Evolutionary conservation across 2,329 filamentous ascomycete genomes (phyloP), one percentile per base, ranked within the genome.

Genomic region (Talaromyces sp.): DNA sequence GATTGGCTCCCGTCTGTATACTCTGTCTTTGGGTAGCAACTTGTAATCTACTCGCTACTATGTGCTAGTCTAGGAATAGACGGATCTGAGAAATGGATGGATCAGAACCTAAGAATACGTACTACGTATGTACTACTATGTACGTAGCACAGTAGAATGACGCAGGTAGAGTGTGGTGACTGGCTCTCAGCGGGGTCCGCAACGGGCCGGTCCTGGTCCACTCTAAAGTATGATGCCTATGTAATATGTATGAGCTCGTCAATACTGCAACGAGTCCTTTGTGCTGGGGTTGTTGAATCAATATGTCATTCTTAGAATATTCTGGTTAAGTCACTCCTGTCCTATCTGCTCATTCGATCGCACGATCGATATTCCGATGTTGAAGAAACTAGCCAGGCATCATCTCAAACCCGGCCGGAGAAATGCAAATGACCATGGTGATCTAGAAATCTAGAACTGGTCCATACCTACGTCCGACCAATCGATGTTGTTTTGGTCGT

Each of bases 161-260:
- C 33, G 52, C 52, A 39, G 52, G 19, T 11, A 35, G 5, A 24
- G 10, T 6, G 9, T 3, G 8, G n/a, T 19, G 27, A 54, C 37
- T 35, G 50, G 50, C 31, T 35, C 13, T 37, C 8, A 11, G 31
- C 33, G 52, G 33, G 31, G 52, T 56, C 52, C 52, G 52, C 52
- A 39, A 56, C 52, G 52, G 52, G 52, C 52, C 52, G 52, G 33
- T 56, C 50, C 50, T 54, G 33, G 31, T 37, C 52, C 52, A 56
- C 33, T 39, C 24, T 13, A 13, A 2, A 10, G 22, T 45, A 49
- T 27, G 47, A 27, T 6, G 22, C 22, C 22, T 22, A 22, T 22
- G 1, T 2, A 22, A 22, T 22, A 22, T 22, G 22, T 27, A 24
- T 31, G 43, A 47, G 22, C 3, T 19, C 8, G 24, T 50, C 22